Percentiles rank a stretch among this genome's conserved stretches.
Evolutionary conservation across 306 rosid species (phyloP).

Genomic region (Vicia villosa): DNA sequence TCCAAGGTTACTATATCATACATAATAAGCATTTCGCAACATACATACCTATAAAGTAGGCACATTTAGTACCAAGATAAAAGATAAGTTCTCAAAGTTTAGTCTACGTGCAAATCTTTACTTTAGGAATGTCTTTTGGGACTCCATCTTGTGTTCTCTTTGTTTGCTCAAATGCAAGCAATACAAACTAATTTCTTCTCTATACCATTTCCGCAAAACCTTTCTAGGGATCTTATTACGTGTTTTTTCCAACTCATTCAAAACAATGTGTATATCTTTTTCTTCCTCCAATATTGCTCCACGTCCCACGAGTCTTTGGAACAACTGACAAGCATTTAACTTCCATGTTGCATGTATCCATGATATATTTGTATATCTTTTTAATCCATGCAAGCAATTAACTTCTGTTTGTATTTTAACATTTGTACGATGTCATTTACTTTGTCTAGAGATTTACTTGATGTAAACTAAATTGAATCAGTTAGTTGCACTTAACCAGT

Average conservation of each 20-base stretch:
- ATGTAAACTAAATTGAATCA: constrained; percentile 19
- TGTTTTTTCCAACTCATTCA: not conserved
- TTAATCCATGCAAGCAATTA: not conserved
- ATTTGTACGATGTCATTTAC: constrained; percentile 33
- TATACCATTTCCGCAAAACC: not conserved
- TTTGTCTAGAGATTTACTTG: constrained; percentile 17
- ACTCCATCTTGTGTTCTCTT: not conserved
- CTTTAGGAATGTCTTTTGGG: not conserved
- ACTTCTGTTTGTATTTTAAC: constrained; percentile 18
- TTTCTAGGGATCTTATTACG: not conserved
- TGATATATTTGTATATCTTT: not conserved
- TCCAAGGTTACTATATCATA: not conserved
- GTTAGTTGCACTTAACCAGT: constrained; percentile 7
- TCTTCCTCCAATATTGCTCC: not conserved
- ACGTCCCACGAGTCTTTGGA: not conserved
- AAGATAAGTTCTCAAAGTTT: not conserved
- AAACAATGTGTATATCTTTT: constrained; percentile 5
- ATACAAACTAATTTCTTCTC: not conserved
- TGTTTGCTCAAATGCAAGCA: not conserved
- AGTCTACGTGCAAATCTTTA: not conserved
- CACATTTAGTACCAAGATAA: not conserved
- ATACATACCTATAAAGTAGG: not conserved
- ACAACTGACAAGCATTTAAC: not conserved
- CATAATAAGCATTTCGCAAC: not conserved
- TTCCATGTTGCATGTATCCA: not conserved